Evolutionary conservation across 2,329 filamentous ascomycete genomes (phyloP), one percentile per base, ranked within the genome.

Genomic region (Fusarium proliferatum): DNA sequence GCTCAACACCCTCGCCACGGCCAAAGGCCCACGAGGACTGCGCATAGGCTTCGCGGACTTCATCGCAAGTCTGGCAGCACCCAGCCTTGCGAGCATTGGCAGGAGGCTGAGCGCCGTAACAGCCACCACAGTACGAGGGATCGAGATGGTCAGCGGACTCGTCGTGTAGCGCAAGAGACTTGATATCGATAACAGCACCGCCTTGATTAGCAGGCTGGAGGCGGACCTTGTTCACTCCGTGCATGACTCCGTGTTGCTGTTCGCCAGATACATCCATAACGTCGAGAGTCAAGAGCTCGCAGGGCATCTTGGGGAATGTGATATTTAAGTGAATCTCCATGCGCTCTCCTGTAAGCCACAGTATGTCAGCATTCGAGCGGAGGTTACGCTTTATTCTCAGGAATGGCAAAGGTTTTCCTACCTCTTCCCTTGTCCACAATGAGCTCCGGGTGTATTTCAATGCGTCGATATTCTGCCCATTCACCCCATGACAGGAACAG

Each of bases 251-350:
- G 77, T 95, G 94, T 83, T 99, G 96, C 80, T 98, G 93, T 84
- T 99, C 96, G 72, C 96, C 96, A 28, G 95, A 97, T 33, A 98
- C 96, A 84, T 99, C 96, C 96, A 99, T 99, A 64, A 99, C 96
- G 82, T 99, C 96, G 78, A 99, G 91, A 17, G 96, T 98, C 75
- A 98, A 87, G 58, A 99, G 90, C 83, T 98, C 96, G 85, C 96
- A 99, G 15, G 96, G 96, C 76, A 99, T 89, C 72, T 92, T 91
- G 15, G 96, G 96, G 82, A 99, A 99, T 52, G 94, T 96, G 68
- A 99, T 92, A 86, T 99, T 99, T 84, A 99, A 89, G 82, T 97
- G 95, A 75, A 99, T 99, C 82, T 98, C 96, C 96, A 99, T 98
- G 83, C 96, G 94, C 87, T 99, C 95, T 82, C 94, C 93, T 94